phyloP scores from a whole-genome alignment of 805 yeast genomes.

The Nakazawaea wickerhamii region DNA sequence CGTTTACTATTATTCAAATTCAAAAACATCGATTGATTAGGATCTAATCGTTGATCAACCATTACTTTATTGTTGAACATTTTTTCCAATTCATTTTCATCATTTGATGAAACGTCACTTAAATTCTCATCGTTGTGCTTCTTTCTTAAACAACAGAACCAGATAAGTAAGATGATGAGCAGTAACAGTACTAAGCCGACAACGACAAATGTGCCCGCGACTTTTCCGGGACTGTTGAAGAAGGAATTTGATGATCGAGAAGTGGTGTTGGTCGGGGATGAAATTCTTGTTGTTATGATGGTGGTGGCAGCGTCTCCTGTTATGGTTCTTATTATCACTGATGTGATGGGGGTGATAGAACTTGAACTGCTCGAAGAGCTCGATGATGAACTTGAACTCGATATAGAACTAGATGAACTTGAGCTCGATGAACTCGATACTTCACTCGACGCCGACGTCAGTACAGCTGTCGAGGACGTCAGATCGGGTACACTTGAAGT shows the following conservation, averaged over 20 bases:
- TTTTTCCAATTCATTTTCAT: constrained; percentile 16
- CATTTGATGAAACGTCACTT: constrained; percentile 11
- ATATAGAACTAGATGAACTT: constrained; percentile 12
- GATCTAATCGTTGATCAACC: constrained; percentile 62
- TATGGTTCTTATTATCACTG: constrained; percentile 18
- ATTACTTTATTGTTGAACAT: constrained; percentile 19
- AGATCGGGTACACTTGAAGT: too few relatives aligned
- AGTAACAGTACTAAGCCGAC: constrained; percentile 61
- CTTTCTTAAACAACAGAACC: constrained; percentile 20
- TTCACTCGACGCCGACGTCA: constrained; percentile 18
- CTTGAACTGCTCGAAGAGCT: constrained; percentile 10
- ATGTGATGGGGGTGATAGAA: constrained; percentile 11
- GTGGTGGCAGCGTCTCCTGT: constrained; percentile 19
- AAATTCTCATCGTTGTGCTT: constrained; percentile 20
- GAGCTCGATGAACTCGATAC: constrained; percentile 20
- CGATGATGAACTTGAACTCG: constrained; percentile 11
- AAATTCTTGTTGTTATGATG: constrained; percentile 20
- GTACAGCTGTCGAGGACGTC: too few relatives aligned
- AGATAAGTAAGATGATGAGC: constrained; percentile 39
- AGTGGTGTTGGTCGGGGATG: constrained; percentile 16
- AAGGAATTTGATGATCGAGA: constrained; percentile 32
- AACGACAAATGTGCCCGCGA: constrained; percentile 79
- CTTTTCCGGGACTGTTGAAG: constrained; percentile 67
- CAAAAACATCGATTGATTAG: constrained; percentile 40
- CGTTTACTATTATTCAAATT: constrained; percentile 37